These are phyloP conservation scores for Pseudogymnoascus verrucosus DNA, from an alignment of 2,329 filamentous ascomycete species.

Conservation along the genomic window DNA sequence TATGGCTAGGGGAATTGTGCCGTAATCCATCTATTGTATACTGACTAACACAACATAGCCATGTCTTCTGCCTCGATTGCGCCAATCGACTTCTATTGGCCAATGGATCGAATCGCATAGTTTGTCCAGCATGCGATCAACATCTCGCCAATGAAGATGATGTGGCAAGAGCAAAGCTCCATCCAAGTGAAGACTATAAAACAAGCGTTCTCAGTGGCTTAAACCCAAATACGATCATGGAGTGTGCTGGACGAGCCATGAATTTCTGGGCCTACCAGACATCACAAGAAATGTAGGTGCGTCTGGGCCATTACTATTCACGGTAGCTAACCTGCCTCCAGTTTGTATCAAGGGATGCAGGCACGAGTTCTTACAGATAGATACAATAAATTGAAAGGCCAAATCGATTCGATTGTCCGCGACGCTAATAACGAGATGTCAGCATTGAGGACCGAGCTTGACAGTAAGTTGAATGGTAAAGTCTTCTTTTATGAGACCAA, in stretches of 20 bases:
- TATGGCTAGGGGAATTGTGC: slow-evolving; percentile 10
- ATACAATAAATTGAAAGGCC: slow-evolving; percentile 53
- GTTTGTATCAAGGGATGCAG: slow-evolving; percentile 69
- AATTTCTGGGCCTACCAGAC: slow-evolving; percentile 84
- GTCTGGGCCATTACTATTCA: not conserved
- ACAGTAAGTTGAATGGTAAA: slow-evolving; percentile 39
- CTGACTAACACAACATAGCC: slow-evolving; percentile 40
- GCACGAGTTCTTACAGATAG: slow-evolving; percentile 66
- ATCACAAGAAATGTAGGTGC: slow-evolving; percentile 66
- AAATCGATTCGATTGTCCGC: slow-evolving; percentile 65
- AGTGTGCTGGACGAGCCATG: slow-evolving; percentile 72
- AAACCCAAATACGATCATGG: slow-evolving; percentile 73
- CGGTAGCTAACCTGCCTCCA: slow-evolving; percentile 27
- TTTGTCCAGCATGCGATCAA: slow-evolving; percentile 70
- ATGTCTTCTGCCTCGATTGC: slow-evolving; percentile 78
- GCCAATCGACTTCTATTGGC: slow-evolving; percentile 58
- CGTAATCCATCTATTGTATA: not conserved
- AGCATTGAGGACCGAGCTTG: slow-evolving; percentile 55
- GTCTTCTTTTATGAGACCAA: not conserved
- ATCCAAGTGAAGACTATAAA: slow-evolving; percentile 83
- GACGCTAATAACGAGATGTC: slow-evolving; percentile 69
- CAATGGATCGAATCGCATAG: slow-evolving; percentile 32
- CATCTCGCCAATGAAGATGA: slow-evolving; percentile 65
- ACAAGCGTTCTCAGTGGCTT: slow-evolving; percentile 77
- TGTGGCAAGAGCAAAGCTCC: slow-evolving; percentile 62